Evolutionary conservation across 495 filamentous ascomycete species (phyloP).

Genomic region (Penicillium verhagenii): DNA sequence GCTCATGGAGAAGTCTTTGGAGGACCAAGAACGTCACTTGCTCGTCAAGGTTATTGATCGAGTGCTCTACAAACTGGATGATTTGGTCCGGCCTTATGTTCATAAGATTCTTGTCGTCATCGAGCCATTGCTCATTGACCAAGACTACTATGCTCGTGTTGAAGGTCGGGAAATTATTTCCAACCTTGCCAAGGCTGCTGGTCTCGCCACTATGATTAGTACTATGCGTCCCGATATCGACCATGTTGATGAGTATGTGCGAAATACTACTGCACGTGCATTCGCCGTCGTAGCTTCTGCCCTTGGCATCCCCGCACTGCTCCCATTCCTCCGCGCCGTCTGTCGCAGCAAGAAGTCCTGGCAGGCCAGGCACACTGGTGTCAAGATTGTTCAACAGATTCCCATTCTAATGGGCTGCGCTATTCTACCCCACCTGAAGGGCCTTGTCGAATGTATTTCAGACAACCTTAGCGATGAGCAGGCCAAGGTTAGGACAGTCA

Average conservation of each 20-base stretch:
- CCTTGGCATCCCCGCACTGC: conserved; percentile 89
- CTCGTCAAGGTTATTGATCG: conserved; percentile 99
- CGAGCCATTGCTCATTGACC: conserved; percentile 96
- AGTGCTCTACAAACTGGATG: conserved; percentile 97
- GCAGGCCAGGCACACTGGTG: conserved; percentile 98
- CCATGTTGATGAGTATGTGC: conserved; percentile 97
- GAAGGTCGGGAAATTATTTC: conserved; percentile 99
- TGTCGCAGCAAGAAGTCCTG: conserved; percentile 98
- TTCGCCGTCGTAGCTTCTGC: conserved; percentile 98
- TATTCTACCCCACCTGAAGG: conserved; percentile 92
- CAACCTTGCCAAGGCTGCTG: conserved; percentile 93
- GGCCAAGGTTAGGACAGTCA: conserved; percentile 94
- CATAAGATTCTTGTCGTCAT: conserved; percentile 99
- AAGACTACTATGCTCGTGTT: conserved; percentile 98
- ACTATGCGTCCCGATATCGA: conserved; percentile 99
- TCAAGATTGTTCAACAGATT: conserved; percentile 98
- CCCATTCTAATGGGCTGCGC: conserved; percentile 99
- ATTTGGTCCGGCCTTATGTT: conserved; percentile 92
- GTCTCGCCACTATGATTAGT: conserved; percentile 98
- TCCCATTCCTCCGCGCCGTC: conserved; percentile 93
- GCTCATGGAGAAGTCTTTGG: conserved; percentile 97
- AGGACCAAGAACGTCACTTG: conserved; percentile 97
- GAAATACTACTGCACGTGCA: conserved; percentile 96
- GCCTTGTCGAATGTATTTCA: conserved; percentile 92
- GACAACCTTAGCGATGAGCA: conserved; percentile 97